These are phyloP conservation scores for Colletotrichum cereale DNA, from an alignment of 2,329 filamentous ascomycete genomes.

Conservation along the genomic window DNA sequence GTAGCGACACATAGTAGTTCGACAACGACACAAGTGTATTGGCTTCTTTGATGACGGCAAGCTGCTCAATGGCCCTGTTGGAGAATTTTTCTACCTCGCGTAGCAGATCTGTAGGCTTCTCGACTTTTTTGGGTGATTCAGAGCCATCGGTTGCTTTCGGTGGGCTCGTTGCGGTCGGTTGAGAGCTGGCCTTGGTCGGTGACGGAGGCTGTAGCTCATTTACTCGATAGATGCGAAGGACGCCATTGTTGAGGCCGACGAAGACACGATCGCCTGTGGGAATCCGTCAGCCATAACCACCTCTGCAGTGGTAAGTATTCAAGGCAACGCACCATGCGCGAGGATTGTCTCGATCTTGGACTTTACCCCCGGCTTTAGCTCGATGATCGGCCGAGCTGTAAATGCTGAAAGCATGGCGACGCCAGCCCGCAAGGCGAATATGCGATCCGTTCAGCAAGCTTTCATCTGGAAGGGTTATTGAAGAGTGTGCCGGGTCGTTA, in stretches of 20 bases:
- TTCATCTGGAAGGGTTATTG: conserved; percentile 30
- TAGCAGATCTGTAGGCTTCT: conserved; percentile 82
- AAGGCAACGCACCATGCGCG: conserved; percentile 76
- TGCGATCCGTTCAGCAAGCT: conserved; percentile 17
- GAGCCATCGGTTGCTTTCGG: conserved; percentile 42
- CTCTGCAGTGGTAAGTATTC: neutral
- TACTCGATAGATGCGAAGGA: conserved; percentile 89
- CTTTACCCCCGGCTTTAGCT: conserved; percentile 96
- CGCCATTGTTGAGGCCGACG: conserved; percentile 91
- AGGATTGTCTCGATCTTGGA: conserved; percentile 97
- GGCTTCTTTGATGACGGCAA: conserved; percentile 95
- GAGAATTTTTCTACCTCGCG: conserved; percentile 97
- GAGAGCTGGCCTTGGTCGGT: conserved; percentile 55
- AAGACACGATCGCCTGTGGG: conserved; percentile 84
- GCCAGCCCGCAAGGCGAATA: conserved; percentile 54
- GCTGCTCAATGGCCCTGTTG: conserved; percentile 87
- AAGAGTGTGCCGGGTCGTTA: conserved; percentile 5
- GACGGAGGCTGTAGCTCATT: conserved; percentile 70
- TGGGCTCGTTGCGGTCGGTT: conserved; percentile 44
- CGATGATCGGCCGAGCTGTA: conserved; percentile 94
- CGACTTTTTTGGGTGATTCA: conserved; percentile 43
- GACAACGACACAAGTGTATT: conserved; percentile 92
- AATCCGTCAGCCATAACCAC: conserved; percentile 24
- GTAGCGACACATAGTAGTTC: conserved; percentile 88
- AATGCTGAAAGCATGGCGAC: conserved; percentile 94